phyloP scores from a whole-genome alignment of 257 asterid genomes.

The Handroanthus guayacan region DNA sequence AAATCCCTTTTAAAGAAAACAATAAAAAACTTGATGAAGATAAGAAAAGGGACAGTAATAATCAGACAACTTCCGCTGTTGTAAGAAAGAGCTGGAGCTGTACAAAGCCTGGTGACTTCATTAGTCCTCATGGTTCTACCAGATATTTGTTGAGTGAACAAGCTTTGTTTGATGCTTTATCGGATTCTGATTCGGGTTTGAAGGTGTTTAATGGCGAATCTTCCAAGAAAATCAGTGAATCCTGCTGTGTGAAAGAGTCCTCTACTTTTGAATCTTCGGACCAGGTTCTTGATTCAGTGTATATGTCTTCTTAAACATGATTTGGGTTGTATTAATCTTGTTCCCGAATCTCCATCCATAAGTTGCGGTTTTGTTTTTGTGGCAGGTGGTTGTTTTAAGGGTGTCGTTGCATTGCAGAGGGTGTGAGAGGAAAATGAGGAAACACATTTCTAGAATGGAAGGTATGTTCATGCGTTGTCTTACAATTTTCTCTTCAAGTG shows the following conservation, averaged over 20 bases:
- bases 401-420: slow-evolving; percentile 94
- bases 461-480: slow-evolving; percentile 42
- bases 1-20: slow-evolving; percentile 31
- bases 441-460: slow-evolving; percentile 86
- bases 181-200: slow-evolving; percentile 50
- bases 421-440: slow-evolving; percentile 85
- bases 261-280: slow-evolving; percentile 41
- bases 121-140: slow-evolving; percentile 81
- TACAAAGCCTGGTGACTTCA: slow-evolving; percentile 55
- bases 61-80: background rate
- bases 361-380: background rate
- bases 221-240: slow-evolving; percentile 34
- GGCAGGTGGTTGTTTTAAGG: slow-evolving; percentile 82
- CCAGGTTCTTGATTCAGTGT: slow-evolving; percentile 47
- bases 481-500: too few species aligned
- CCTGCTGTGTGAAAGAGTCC: slow-evolving; percentile 27
- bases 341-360: too few species aligned
- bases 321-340: too few species aligned
- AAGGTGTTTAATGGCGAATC: slow-evolving; percentile 29
- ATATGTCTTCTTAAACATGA: background rate
- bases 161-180: slow-evolving; percentile 38
- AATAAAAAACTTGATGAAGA: background rate
- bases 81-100: slow-evolving; percentile 65
- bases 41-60: slow-evolving; percentile 2
- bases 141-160: slow-evolving; percentile 68